Percentiles rank a stretch among this genome's conserved stretches.
These are phyloP conservation scores for Mycena venus DNA, from an alignment of 768 basidiomycete genomes.

Conservation along the genomic window DNA sequence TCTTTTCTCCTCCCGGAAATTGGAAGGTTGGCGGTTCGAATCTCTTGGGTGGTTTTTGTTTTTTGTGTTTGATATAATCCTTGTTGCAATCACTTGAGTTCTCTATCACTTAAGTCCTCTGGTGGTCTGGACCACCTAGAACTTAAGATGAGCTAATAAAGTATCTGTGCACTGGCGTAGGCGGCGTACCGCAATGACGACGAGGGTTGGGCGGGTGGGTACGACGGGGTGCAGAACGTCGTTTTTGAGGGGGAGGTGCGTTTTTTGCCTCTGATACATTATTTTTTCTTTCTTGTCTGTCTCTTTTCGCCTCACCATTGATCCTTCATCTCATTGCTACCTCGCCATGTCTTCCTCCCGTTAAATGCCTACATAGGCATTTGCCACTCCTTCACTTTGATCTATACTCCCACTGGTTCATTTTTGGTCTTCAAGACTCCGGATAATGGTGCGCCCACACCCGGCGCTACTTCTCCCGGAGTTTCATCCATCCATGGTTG, in stretches of 20 bases:
- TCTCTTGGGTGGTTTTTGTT: no score
- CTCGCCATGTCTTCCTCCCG: no score
- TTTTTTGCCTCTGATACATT: not conserved
- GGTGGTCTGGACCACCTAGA: no score
- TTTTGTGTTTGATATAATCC: no score
- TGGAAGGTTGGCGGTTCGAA: no score
- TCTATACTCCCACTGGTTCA: not conserved
- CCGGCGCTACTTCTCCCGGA: not conserved
- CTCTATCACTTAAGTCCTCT: no score
- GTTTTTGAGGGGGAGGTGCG: slow-evolving; percentile 63
- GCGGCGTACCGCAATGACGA: slow-evolving; percentile 7
- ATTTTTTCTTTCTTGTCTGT: not conserved
- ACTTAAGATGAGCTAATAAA: no score
- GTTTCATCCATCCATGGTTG: not conserved
- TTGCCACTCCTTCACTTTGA: not conserved
- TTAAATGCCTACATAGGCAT: not conserved
- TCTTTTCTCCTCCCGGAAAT: no score
- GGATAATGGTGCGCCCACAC: not conserved
- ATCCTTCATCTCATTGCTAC: not conserved
- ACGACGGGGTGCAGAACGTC: slow-evolving; percentile 61
- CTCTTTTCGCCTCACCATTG: not conserved
- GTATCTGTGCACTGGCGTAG: no score
- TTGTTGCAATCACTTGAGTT: no score
- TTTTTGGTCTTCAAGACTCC: not conserved
- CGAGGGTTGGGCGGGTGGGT: slow-evolving; percentile 36